Conservation (phyloP, 768 basidiomycete genomes). For the Solioccasus polychromus region DNA sequence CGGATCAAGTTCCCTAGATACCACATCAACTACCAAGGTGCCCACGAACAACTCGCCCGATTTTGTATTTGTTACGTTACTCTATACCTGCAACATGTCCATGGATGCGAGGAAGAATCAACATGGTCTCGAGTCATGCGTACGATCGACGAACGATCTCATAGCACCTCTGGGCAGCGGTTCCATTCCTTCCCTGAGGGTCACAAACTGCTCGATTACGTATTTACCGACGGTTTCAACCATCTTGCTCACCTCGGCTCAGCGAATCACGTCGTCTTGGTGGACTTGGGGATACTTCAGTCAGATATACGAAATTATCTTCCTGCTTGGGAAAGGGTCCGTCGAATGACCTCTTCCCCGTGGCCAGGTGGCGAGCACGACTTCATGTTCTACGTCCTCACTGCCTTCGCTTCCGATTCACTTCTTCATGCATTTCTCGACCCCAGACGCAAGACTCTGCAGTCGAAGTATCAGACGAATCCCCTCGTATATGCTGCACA, state of each 20-base stretch:
- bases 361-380: slow-evolving; percentile 6
- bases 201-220: slow-evolving; percentile 3
- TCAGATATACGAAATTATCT: neutral
- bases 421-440: slow-evolving; percentile 6
- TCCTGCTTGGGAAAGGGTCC: slow-evolving; percentile 1
- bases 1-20: slow-evolving; percentile 1
- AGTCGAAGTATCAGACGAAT: slow-evolving; percentile 1
- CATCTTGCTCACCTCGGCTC: slow-evolving; percentile 7
- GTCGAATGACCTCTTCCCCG: neutral
- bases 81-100: slow-evolving; percentile 1
- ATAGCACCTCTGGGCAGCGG: neutral
- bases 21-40: slow-evolving; percentile 1
- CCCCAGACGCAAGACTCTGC: neutral
- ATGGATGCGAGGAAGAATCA: neutral
- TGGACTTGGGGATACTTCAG: slow-evolving; percentile 2
- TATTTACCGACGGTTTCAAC: neutral
- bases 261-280: neutral
- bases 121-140: neutral
- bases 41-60: slow-evolving; percentile 7
- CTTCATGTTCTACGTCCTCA: slow-evolving; percentile 9
- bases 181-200: neutral
- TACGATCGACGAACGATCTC: neutral
- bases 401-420: neutral
- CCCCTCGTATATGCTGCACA: slow-evolving; percentile 12
- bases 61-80: slow-evolving; percentile 4